These are phyloP conservation scores for Suillus fuscotomentosus DNA, from an alignment of 768 basidiomycete genomes.

Conservation along the genomic window DNA sequence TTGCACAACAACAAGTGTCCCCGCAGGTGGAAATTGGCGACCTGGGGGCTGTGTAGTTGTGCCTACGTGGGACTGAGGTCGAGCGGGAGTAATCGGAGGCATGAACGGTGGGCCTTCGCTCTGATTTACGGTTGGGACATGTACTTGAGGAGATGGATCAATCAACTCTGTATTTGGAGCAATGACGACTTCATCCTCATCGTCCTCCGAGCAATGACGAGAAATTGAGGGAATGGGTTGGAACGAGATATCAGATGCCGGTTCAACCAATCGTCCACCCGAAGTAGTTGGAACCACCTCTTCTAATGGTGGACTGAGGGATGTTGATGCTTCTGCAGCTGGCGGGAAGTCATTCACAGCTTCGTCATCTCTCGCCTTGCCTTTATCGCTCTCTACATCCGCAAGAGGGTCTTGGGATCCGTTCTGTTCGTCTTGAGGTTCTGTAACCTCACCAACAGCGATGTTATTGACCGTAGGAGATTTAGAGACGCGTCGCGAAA, in stretches of 20 bases:
- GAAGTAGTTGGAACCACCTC: slow-evolving; percentile 3
- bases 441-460: slow-evolving; percentile 15
- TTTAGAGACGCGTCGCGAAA: slow-evolving; percentile 33
- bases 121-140: slow-evolving; percentile 13
- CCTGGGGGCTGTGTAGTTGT: slow-evolving; percentile 17
- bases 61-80: slow-evolving; percentile 19
- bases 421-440: slow-evolving; percentile 25
- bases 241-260: not conserved
- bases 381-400: slow-evolving; percentile 27
- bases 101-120: slow-evolving; percentile 12
- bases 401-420: slow-evolving; percentile 26
- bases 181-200: slow-evolving; percentile 21
- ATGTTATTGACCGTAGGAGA: slow-evolving; percentile 18
- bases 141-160: slow-evolving; percentile 3
- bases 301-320: slow-evolving; percentile 2
- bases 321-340: not conserved
- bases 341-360: not conserved
- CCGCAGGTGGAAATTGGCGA: slow-evolving; percentile 68
- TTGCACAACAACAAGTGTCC: slow-evolving; percentile 80
- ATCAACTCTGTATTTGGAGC: slow-evolving; percentile 15
- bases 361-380: slow-evolving; percentile 28
- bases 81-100: slow-evolving; percentile 8
- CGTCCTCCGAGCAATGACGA: slow-evolving; percentile 4
- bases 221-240: not conserved
- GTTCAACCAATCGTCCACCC: slow-evolving; percentile 15